phyloP scores from a whole-genome alignment of 1,139 yeast species.

The Yamadazyma aaseri region DNA sequence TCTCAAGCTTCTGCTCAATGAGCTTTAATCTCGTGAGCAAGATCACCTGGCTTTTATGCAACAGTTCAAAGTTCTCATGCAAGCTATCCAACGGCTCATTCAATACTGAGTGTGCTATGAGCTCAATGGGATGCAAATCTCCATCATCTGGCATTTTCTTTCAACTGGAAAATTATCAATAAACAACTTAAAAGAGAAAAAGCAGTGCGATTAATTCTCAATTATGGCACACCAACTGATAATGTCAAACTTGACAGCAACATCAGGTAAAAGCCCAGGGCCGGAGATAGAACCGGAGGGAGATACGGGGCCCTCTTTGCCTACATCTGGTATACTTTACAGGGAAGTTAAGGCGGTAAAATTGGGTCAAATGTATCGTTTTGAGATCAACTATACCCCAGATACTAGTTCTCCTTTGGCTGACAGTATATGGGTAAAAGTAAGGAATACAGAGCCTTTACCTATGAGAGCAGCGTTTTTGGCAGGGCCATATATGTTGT shows the following conservation, averaged over 20 bases:
- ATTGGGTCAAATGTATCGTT: constrained; percentile 40
- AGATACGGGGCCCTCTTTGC: too few relatives aligned
- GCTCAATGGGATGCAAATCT: constrained; percentile 17
- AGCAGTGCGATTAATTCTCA: neutral
- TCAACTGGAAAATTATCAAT: neutral
- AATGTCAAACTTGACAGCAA: constrained; percentile 4
- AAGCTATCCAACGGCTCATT: constrained; percentile 54
- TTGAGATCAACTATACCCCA: constrained; percentile 35
- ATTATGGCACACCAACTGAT: constrained; percentile 2
- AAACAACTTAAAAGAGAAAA: too few relatives aligned
- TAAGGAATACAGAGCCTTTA: constrained; percentile 71
- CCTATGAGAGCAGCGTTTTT: constrained; percentile 85
- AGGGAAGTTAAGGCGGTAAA: constrained; percentile 34
- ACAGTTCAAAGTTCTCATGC: constrained; percentile 49
- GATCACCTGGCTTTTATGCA: constrained; percentile 57
- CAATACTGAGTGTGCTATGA: constrained; percentile 50
- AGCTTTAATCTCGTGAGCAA: constrained; percentile 47
- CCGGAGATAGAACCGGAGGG: too few relatives aligned
- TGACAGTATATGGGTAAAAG: constrained; percentile 53
- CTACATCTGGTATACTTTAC: constrained; percentile 30
- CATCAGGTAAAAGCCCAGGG: constrained; percentile 4
- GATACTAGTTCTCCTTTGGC: constrained; percentile 19
- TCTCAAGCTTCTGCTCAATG: constrained; percentile 38
- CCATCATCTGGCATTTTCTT: neutral
- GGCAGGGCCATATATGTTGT: constrained; percentile 87